These are phyloP conservation scores for Sarocladium brachiariae DNA, from an alignment of 2,329 filamentous ascomycete species.

Conservation along the genomic window DNA sequence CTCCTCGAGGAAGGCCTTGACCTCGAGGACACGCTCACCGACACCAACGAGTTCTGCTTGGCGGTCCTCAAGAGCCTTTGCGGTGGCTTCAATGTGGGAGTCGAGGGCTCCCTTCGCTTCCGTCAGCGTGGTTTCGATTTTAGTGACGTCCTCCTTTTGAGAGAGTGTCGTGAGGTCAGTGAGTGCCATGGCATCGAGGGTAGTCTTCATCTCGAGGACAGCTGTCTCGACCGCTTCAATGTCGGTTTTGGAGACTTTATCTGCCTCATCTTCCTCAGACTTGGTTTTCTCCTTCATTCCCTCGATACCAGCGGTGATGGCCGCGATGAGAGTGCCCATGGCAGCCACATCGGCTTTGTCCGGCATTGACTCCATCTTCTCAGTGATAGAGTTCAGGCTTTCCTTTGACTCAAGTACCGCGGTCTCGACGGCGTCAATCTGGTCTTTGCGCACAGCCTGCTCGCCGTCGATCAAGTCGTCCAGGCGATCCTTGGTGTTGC, in stretches of 20 bases:
- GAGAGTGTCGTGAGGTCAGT: slow-evolving; percentile 65
- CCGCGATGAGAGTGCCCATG: slow-evolving; percentile 71
- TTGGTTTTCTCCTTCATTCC: slow-evolving; percentile 59
- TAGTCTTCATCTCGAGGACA: slow-evolving; percentile 76
- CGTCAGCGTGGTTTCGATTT: slow-evolving; percentile 59
- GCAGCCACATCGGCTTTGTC: slow-evolving; percentile 72
- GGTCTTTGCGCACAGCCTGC: slow-evolving; percentile 59
- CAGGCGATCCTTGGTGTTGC: slow-evolving; percentile 80
- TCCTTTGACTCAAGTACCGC: slow-evolving; percentile 69
- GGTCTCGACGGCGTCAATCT: slow-evolving; percentile 58
- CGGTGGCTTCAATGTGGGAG: slow-evolving; percentile 63
- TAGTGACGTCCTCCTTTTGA: slow-evolving; percentile 63
- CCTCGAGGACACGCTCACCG: slow-evolving; percentile 68
- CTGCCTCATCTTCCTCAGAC: slow-evolving; percentile 34
- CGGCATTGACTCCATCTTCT: slow-evolving; percentile 62
- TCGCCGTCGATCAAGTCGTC: slow-evolving; percentile 74
- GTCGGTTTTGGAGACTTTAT: slow-evolving; percentile 69
- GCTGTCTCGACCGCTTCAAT: slow-evolving; percentile 74
- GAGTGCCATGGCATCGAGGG: slow-evolving; percentile 65
- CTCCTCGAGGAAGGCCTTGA: slow-evolving; percentile 70
- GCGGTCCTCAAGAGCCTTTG: slow-evolving; percentile 74
- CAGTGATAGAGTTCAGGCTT: slow-evolving; percentile 57
- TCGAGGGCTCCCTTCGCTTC: slow-evolving; percentile 65
- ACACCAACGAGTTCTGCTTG: slow-evolving; percentile 77
- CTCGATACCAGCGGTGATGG: slow-evolving; percentile 68